phyloP scores from a whole-genome alignment of 1,284 basidiomycete species.

The Pseudozyma flocculosa region DNA sequence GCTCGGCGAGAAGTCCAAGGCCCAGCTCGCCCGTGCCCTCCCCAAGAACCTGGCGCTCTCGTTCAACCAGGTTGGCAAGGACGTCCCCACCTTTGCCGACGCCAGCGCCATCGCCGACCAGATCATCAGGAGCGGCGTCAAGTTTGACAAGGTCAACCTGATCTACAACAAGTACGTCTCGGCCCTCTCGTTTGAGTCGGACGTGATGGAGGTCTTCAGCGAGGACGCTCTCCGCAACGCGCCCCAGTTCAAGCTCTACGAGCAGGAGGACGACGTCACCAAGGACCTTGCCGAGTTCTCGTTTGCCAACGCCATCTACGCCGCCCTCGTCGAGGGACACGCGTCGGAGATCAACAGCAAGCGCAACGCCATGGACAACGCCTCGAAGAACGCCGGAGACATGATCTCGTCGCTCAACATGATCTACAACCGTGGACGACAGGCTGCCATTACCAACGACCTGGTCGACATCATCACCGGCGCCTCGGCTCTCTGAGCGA shows the following conservation, averaged over 20 bases:
- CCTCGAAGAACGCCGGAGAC: slow-evolving; percentile 85
- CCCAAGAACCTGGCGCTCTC: slow-evolving; percentile 74
- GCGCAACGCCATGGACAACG: slow-evolving; percentile 99
- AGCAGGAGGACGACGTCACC: slow-evolving; percentile 69
- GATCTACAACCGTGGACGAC: slow-evolving; percentile 90
- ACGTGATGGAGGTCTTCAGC: slow-evolving; percentile 67
- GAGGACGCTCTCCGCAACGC: slow-evolving; percentile 65
- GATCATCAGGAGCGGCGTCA: slow-evolving; percentile 79
- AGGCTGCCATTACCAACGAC: slow-evolving; percentile 96
- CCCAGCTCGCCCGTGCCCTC: slow-evolving; percentile 74
- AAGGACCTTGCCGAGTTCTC: slow-evolving; percentile 94
- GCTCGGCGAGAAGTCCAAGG: slow-evolving; percentile 96
- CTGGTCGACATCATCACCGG: slow-evolving; percentile 92
- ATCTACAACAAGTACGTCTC: slow-evolving; percentile 96
- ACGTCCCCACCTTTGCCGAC: slow-evolving; percentile 95
- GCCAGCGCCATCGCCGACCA: slow-evolving; percentile 91
- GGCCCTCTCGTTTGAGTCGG: slow-evolving; percentile 86
- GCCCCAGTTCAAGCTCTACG: slow-evolving; percentile 53
- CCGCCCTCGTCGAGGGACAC: slow-evolving; percentile 90
- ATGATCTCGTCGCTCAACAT: slow-evolving; percentile 58
- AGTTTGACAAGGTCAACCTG: slow-evolving; percentile 82
- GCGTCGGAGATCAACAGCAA: slow-evolving; percentile 81
- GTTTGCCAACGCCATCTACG: slow-evolving; percentile 93
- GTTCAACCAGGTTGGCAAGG: slow-evolving; percentile 96
- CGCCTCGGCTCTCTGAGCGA: slow-evolving; percentile 61